Evolutionary conservation across 441 rosid species (phyloP).

Genomic region (Geranium incanum): DNA sequence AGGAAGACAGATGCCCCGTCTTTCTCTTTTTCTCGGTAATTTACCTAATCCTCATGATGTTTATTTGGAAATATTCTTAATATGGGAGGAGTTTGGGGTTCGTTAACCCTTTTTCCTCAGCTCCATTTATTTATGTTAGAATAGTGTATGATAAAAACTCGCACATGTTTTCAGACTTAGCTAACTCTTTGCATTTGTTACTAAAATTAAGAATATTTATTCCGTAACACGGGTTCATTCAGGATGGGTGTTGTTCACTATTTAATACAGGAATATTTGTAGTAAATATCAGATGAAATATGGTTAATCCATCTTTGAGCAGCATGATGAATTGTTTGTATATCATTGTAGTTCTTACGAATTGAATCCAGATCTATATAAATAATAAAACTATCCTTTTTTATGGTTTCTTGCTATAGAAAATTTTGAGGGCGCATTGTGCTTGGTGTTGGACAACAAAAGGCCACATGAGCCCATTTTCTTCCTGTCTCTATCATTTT

Average conservation of each 20-base stretch:
- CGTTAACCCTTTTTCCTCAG: neutral
- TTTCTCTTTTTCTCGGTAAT: constrained; percentile 82
- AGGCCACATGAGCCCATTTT: neutral
- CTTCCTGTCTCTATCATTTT: neutral
- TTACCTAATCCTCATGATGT: neutral
- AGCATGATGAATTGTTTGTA: neutral
- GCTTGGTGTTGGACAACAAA: neutral
- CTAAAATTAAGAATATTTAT: no score
- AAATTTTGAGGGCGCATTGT: neutral
- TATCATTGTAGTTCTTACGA: neutral
- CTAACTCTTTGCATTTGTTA: no score
- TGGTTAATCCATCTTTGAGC: neutral
- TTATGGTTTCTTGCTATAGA: neutral
- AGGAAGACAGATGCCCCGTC: constrained; percentile 52
- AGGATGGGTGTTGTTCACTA: neutral
- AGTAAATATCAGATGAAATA: neutral
- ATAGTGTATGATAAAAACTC: no score
- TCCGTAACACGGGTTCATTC: neutral
- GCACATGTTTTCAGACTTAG: no score
- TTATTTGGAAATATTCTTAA: neutral
- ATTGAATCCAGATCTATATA: neutral
- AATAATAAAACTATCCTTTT: neutral
- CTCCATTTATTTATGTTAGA: neutral
- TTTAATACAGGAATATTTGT: neutral
- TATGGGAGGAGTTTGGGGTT: neutral